phyloP scores from a whole-genome alignment of 495 filamentous ascomycete genomes.

The Peziza echinospora region DNA sequence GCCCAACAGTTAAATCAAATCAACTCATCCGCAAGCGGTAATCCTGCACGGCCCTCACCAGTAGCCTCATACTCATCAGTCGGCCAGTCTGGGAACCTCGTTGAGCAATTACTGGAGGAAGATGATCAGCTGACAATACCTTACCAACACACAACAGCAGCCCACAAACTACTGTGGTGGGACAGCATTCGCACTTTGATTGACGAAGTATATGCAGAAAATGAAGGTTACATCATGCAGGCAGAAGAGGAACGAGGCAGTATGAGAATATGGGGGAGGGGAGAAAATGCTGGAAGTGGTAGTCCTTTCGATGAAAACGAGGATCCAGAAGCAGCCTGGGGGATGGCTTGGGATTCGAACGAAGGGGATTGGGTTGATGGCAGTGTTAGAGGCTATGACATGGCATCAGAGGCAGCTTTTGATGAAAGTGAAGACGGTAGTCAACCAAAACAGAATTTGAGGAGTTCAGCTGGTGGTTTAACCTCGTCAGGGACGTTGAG shows the following conservation, averaged over 20 bases:
- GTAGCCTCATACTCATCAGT: background rate
- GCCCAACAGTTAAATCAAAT: background rate
- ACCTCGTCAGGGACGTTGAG: conserved; percentile 35
- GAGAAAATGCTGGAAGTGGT: conserved; percentile 26
- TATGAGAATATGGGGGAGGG: conserved; percentile 54
- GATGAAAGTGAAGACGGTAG: background rate
- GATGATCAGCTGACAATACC: conserved; percentile 33
- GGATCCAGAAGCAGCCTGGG: background rate
- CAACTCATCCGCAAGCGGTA: background rate
- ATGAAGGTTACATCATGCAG: conserved; percentile 32
- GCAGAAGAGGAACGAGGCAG: conserved; percentile 56
- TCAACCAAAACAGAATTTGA: background rate
- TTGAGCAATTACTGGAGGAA: conserved; percentile 13
- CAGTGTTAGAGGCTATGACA: background rate
- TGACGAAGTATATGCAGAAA: conserved; percentile 14
- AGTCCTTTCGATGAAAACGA: background rate
- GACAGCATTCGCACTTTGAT: conserved; percentile 33
- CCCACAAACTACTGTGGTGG: conserved; percentile 45
- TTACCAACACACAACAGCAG: conserved; percentile 45
- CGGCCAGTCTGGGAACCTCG: conserved; percentile 5
- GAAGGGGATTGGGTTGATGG: background rate
- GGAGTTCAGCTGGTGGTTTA: background rate
- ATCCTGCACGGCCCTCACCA: background rate
- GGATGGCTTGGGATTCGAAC: background rate
- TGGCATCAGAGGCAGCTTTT: background rate